Evolutionary conservation across 257 asterid species (phyloP), one percentile per base, ranked within the genome.

Genomic region (Schizonepeta tenuifolia): DNA sequence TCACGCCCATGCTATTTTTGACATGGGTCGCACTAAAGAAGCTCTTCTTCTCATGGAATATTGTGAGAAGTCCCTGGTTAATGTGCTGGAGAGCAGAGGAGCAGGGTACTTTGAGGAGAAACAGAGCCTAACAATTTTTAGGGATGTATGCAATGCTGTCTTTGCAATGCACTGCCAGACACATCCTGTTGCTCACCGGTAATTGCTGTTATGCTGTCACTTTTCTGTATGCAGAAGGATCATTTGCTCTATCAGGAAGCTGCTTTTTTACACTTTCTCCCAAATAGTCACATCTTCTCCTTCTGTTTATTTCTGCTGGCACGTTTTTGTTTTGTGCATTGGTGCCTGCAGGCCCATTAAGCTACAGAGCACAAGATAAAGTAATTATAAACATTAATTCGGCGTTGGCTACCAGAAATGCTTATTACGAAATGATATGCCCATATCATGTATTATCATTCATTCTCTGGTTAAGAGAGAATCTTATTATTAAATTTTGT

Each of bases 111-210:
- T 88, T 78, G 98, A 95, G 65, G 99, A 95, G 90, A 95, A 90
- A 80, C 96, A 95, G 88, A 83, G 77, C 74, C 75, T 92, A 17
- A 76, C 90, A 50, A 88, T 92, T 60, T 87, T 95, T 70, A 84
- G 96, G 83, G 99, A 92, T 83, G 77, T 86, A 12, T 92, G 98
- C 82, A 92, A 83, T 71, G 95, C 99, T 50, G 96, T 90, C 59
- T 95, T 91, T 78, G 98, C 97, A 21, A 92, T 95, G 96, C 99
- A 95, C 83, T 84, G 97, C 77, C 96, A 86, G 77, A 81, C 82
- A 72, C 97, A 94, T 18, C 94, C 99, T 13, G 83, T 95, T 75
- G 99, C 99, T 74, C 99, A 95, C 78, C 74, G 99, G 99, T 92
- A 87, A 81, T 78, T 68, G 53, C 35, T 62, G 46, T 59, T 77